These are phyloP conservation scores for Suillus discolor DNA, from an alignment of 768 basidiomycete species.

Conservation along the genomic window DNA sequence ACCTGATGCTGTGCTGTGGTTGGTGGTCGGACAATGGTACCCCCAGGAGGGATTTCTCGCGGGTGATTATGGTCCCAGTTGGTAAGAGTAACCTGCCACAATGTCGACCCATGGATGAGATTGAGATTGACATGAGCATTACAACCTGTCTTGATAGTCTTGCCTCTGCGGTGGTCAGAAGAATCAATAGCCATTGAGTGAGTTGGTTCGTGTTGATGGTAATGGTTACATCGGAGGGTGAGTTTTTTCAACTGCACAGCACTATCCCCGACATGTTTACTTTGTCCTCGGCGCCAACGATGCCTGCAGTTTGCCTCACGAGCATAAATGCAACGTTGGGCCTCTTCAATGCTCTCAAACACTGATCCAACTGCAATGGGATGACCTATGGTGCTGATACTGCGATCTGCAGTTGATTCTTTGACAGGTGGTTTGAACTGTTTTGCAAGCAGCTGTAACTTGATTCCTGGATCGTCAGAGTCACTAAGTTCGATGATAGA, in stretches of 20 bases:
- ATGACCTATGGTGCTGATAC: background rate
- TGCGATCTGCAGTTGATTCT: background rate
- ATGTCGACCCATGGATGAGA: slow-evolving; percentile 6
- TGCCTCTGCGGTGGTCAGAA: slow-evolving; percentile 19
- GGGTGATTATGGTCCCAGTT: no score
- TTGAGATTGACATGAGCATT: slow-evolving; percentile 28
- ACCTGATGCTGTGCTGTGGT: no score
- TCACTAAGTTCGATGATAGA: no score
- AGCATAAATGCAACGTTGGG: slow-evolving; percentile 13
- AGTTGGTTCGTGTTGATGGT: slow-evolving; percentile 11
- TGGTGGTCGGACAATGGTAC: no score
- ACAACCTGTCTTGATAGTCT: slow-evolving; percentile 23
- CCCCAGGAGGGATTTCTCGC: no score
- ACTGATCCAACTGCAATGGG: background rate
- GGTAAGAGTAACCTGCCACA: slow-evolving; percentile 24
- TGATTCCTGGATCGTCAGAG: no score
- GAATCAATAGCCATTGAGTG: slow-evolving; percentile 22
- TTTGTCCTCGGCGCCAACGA: slow-evolving; percentile 20
- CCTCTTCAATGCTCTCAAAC: background rate
- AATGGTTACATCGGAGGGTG: slow-evolving; percentile 23
- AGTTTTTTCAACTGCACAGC: slow-evolving; percentile 11
- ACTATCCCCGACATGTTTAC: slow-evolving; percentile 10
- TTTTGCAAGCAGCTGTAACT: no score
- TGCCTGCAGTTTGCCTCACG: slow-evolving; percentile 16
- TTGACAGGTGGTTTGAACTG: no score